phyloP scores from a whole-genome alignment of 805 yeast species.

The Hermanozyma aechmeae region DNA sequence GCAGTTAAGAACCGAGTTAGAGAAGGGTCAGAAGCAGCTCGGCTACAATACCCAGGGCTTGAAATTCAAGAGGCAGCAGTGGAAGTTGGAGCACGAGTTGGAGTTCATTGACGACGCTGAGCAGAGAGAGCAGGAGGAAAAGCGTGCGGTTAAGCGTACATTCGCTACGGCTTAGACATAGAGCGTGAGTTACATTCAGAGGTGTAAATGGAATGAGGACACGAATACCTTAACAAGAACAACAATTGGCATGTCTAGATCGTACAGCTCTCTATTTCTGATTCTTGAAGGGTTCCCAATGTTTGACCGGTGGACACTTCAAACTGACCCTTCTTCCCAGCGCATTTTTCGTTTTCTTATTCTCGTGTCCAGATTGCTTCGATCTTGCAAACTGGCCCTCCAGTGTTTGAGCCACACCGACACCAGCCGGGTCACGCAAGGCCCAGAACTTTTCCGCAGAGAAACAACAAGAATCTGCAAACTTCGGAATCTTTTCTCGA shows the following conservation, averaged over 20 bases:
- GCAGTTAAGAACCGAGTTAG: constrained; percentile 50
- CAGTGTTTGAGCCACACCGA: no score
- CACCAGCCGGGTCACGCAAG: no score
- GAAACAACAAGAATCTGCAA: no score
- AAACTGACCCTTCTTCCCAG: not conserved
- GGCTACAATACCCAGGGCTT: constrained; percentile 86
- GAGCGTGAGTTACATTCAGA: not conserved
- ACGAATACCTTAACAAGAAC: not conserved
- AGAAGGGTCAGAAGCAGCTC: constrained; percentile 43
- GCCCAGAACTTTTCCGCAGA: no score
- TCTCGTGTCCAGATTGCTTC: no score
- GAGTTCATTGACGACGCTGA: constrained; percentile 67
- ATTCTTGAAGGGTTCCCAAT: not conserved
- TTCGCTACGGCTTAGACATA: constrained; percentile 48
- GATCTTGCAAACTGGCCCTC: no score
- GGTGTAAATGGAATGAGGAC: not conserved
- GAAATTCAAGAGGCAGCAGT: constrained; percentile 61
- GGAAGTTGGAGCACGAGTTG: constrained; percentile 67
- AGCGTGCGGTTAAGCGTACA: constrained; percentile 60
- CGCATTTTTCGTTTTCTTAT: not conserved
- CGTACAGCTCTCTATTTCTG: not conserved
- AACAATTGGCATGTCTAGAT: not conserved
- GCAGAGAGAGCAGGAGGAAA: constrained; percentile 43
- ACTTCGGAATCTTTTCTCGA: no score
- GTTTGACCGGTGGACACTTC: not conserved